A percentile compares a stretch with the other conserved stretches of the same genome.
These are phyloP conservation scores for Schwanniomyces yamadae DNA, from an alignment of 805 yeast genomes.

Conservation along the genomic window DNA sequence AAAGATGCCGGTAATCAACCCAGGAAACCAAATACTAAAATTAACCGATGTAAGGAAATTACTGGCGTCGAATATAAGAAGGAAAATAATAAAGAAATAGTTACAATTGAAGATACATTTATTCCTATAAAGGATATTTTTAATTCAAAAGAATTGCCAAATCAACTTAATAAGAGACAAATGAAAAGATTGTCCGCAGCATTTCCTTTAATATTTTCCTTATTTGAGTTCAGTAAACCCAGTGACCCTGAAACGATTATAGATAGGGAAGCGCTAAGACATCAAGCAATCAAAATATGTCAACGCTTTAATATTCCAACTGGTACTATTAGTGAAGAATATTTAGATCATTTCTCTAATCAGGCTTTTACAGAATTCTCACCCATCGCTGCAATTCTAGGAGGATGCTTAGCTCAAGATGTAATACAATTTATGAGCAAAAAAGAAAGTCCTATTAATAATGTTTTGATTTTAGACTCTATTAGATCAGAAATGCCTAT, in stretches of 20 bases:
- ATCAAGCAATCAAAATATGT: constrained; percentile 29
- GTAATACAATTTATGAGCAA: constrained; percentile 77
- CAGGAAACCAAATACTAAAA: constrained; percentile 43
- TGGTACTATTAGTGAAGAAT: constrained; percentile 42
- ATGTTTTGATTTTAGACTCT: constrained; percentile 77
- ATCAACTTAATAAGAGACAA: constrained; percentile 43
- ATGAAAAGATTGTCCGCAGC: constrained; percentile 53
- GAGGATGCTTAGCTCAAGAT: constrained; percentile 90
- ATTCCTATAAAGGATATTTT: constrained; percentile 36
- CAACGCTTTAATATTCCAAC: constrained; percentile 39
- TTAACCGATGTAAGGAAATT: constrained; percentile 47
- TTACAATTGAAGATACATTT: constrained; percentile 39
- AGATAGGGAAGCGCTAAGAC: constrained; percentile 28
- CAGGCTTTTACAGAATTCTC: constrained; percentile 67
- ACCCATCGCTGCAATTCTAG: constrained; percentile 83
- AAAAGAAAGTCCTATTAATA: constrained; percentile 79
- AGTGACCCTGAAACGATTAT: constrained; percentile 20
- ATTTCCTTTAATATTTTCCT: constrained; percentile 58
- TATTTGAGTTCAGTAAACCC: constrained; percentile 44
- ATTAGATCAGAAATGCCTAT: constrained; percentile 73
- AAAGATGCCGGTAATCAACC: constrained; percentile 47
- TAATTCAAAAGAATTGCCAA: constrained; percentile 34
- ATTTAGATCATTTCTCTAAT: constrained; percentile 38
- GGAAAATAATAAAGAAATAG: constrained; percentile 42
- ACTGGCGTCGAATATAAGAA: constrained; percentile 27